A percentile compares a stretch with the other conserved stretches of the same genome.
These are phyloP conservation scores for Tetrapyrgos nigripes DNA, from an alignment of 1,284 basidiomycete genomes.

Conservation along the genomic window DNA sequence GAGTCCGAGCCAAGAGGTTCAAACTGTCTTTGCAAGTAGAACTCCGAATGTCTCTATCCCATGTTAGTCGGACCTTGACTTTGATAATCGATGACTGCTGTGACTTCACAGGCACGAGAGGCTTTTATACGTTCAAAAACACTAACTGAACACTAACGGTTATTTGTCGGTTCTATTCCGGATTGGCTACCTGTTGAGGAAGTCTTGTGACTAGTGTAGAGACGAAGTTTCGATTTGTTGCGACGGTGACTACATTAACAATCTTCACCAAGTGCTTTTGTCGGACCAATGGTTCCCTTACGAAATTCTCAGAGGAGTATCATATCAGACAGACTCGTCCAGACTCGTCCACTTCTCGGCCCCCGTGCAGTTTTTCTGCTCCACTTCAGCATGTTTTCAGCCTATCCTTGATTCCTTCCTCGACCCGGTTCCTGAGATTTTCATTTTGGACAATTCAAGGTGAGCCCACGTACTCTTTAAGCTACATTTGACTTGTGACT, in stretches of 20 bases:
- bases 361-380: background rate
- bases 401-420: background rate
- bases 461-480: too few species aligned
- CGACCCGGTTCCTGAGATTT: background rate
- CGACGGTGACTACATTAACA: too few species aligned
- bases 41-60: background rate
- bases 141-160: background rate
- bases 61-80: background rate
- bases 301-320: too few species aligned
- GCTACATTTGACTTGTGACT: too few species aligned
- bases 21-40: background rate
- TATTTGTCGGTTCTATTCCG: background rate
- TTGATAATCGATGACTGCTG: background rate
- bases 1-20: too few species aligned
- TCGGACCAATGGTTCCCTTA: too few species aligned
- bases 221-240: too few species aligned
- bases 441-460: too few species aligned
- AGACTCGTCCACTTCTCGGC: too few species aligned
- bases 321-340: too few species aligned
- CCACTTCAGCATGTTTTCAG: background rate
- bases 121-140: background rate
- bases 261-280: too few species aligned
- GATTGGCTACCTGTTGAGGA: background rate
- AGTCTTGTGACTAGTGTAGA: background rate
- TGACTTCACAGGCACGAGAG: background rate